These are phyloP conservation scores for Wilhelminamyces savonicus DNA, from an alignment of 805 yeast species.

Conservation along the genomic window DNA sequence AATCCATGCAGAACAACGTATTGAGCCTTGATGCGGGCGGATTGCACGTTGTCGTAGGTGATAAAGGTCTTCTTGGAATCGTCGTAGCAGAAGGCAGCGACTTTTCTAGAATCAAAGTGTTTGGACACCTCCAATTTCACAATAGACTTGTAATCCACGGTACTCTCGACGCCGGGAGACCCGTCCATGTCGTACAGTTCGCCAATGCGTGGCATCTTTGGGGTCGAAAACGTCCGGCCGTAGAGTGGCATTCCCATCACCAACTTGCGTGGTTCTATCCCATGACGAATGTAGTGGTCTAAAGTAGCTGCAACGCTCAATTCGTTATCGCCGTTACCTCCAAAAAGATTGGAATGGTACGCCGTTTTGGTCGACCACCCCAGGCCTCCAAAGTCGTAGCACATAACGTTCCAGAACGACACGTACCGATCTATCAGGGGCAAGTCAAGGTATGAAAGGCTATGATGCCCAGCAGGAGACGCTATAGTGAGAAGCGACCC, in stretches of 20 bases:
- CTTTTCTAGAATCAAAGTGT: conserved; percentile 42
- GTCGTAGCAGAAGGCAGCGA: conserved; percentile 32
- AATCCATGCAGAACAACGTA: conserved; percentile 44
- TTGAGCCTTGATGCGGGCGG: conserved; percentile 51
- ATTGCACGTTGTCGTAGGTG: conserved; percentile 61
- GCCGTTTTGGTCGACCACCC: conserved; percentile 59
- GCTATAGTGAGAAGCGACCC: conserved; percentile 62
- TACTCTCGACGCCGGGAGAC: conserved; percentile 19
- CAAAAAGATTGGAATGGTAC: conserved; percentile 66
- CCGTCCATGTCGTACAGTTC: conserved; percentile 22
- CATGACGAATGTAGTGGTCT: conserved; percentile 30
- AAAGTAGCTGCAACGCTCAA: conserved; percentile 48
- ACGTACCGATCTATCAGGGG: conserved; percentile 51
- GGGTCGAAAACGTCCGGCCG: conserved; percentile 44
- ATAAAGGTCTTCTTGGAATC: conserved; percentile 2
- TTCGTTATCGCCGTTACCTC: conserved; percentile 30
- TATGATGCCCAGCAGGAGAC: conserved; percentile 58
- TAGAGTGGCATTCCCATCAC: conserved; percentile 85
- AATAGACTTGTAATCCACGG: conserved; percentile 52
- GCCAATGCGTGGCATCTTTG: conserved; percentile 35
- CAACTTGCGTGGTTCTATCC: conserved; percentile 46
- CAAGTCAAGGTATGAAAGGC: too few species aligned
- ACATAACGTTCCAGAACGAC: conserved; percentile 80
- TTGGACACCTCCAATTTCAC: conserved; percentile 47
- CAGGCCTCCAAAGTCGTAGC: conserved; percentile 77